Percentiles rank a stretch among this genome's conserved stretches.
Evolutionary conservation across 2,329 filamentous ascomycete species (phyloP).

Genomic region (Sarocladium oryzae): DNA sequence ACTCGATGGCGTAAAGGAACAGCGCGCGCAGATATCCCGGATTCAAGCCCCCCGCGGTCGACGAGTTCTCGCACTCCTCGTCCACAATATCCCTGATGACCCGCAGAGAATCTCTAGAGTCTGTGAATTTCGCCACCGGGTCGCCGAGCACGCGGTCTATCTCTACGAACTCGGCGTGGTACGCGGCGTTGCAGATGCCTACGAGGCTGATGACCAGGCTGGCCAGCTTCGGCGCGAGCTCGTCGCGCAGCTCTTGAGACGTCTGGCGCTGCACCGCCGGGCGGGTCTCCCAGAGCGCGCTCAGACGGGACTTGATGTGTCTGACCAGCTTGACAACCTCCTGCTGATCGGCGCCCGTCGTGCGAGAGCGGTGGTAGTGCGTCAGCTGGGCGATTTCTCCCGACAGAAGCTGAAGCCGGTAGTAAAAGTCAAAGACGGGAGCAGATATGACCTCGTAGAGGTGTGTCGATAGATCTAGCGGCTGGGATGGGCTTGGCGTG

Average conservation of each 20-base stretch:
- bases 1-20: constrained; percentile 18
- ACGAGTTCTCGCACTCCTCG: constrained; percentile 13
- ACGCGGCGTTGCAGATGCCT: constrained; percentile 16
- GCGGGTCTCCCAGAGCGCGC: constrained; percentile 14
- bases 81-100: constrained; percentile 15
- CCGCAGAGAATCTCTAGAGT: constrained; percentile 13
- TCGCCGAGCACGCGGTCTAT: constrained; percentile 18
- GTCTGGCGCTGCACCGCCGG: constrained; percentile 13
- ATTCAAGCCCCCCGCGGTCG: constrained; percentile 11
- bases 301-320: constrained; percentile 12
- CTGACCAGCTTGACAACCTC: constrained; percentile 14
- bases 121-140: constrained; percentile 9
- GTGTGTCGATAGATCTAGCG: constrained; percentile 8
- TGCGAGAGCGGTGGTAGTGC: constrained; percentile 19
- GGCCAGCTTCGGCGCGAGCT: constrained; percentile 14
- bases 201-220: constrained; percentile 14
- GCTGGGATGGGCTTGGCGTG: background rate
- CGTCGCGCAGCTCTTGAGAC: constrained; percentile 12
- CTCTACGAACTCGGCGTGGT: constrained; percentile 17
- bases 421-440: constrained; percentile 17
- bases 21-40: constrained; percentile 17
- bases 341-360: constrained; percentile 16
- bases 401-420: constrained; percentile 16
- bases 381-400: constrained; percentile 15
- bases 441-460: constrained; percentile 14